A percentile compares a stretch with the other conserved stretches of the same genome.
These are phyloP conservation scores for Apiotrichum brassicae DNA, from an alignment of 1,284 basidiomycete species.

Conservation along the genomic window DNA sequence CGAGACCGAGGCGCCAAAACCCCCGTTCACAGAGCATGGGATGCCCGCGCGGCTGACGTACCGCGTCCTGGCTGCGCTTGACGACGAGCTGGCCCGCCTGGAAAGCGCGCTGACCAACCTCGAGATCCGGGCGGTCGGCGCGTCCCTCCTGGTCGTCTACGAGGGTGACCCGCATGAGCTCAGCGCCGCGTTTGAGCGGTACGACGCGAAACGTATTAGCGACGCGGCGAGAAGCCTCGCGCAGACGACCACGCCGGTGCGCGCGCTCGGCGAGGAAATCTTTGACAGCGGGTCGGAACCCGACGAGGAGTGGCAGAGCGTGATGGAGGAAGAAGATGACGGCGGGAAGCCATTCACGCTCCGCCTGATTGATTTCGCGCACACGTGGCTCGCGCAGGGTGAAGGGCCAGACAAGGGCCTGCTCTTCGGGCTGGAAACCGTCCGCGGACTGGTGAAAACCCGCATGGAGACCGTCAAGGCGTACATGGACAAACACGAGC, in stretches of 20 bases:
- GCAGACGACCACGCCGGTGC: constrained; percentile 12
- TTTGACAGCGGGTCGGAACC: constrained; percentile 41
- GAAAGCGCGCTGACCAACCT: constrained; percentile 52
- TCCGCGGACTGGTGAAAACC: constrained; percentile 56
- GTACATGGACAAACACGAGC: constrained; percentile 4
- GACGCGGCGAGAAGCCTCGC: constrained; percentile 4
- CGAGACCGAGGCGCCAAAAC: not conserved
- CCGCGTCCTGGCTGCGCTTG: constrained; percentile 52
- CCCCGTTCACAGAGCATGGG: constrained; percentile 32
- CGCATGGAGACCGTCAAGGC: constrained; percentile 16
- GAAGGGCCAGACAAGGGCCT: constrained; percentile 74
- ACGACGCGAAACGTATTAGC: constrained; percentile 39
- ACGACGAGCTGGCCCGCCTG: constrained; percentile 55
- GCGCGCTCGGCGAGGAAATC: constrained; percentile 28
- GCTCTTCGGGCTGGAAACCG: constrained; percentile 62
- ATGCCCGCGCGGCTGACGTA: constrained; percentile 57
- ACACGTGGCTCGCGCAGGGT: constrained; percentile 64
- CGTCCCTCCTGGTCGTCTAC: constrained; percentile 74
- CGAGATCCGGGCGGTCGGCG: constrained; percentile 75
- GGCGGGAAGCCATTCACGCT: constrained; percentile 54
- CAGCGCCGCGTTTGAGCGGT: constrained; percentile 46
- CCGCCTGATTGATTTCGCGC: constrained; percentile 90
- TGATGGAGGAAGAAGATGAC: constrained; percentile 29
- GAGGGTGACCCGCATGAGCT: constrained; percentile 60
- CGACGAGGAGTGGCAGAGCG: constrained; percentile 21